Evolutionary conservation across 1,139 yeast species (phyloP).

Genomic region (Cylindricascospora bacillispora): DNA sequence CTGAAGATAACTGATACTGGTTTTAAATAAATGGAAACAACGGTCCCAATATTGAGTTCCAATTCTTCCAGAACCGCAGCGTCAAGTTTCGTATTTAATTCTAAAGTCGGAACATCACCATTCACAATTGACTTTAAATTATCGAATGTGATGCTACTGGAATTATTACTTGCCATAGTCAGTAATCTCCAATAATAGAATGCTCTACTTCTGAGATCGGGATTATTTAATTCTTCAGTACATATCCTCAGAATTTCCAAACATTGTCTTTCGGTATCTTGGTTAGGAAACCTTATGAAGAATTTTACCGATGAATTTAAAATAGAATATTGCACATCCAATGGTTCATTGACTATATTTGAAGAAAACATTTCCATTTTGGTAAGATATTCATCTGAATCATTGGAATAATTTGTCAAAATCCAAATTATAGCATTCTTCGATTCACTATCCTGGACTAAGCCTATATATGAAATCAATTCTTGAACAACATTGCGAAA

Average conservation of each 20-base stretch:
- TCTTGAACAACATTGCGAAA: conserved; percentile 26
- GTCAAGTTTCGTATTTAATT: conserved; percentile 61
- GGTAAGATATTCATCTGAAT: conserved; percentile 14
- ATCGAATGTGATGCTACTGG: conserved; percentile 10
- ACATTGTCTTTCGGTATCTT: conserved; percentile 42
- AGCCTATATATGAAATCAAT: conserved; percentile 29
- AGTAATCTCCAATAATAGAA: conserved; percentile 73
- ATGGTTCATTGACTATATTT: conserved; percentile 31
- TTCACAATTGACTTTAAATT: conserved; percentile 39
- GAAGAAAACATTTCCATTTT: conserved; percentile 14
- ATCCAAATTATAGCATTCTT: conserved; percentile 77
- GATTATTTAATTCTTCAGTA: conserved; percentile 63
- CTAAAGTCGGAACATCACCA: conserved; percentile 49
- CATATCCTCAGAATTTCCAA: conserved; percentile 53
- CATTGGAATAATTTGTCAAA: conserved; percentile 54
- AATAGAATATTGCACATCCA: conserved; percentile 63
- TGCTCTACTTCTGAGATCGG: conserved; percentile 80
- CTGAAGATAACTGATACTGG: conserved; percentile 75
- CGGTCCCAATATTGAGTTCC: conserved; percentile 67
- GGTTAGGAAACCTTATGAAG: conserved; percentile 45
- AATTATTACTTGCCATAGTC: conserved; percentile 11
- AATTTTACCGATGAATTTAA: conserved; percentile 66
- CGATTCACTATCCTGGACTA: conserved; percentile 65
- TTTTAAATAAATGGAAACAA: conserved; percentile 74
- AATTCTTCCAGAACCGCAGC: conserved; percentile 64